These are phyloP conservation scores for Scenedesmus sp. DNA, from an alignment of 163 green algal genomes.

Conservation along the genomic window DNA sequence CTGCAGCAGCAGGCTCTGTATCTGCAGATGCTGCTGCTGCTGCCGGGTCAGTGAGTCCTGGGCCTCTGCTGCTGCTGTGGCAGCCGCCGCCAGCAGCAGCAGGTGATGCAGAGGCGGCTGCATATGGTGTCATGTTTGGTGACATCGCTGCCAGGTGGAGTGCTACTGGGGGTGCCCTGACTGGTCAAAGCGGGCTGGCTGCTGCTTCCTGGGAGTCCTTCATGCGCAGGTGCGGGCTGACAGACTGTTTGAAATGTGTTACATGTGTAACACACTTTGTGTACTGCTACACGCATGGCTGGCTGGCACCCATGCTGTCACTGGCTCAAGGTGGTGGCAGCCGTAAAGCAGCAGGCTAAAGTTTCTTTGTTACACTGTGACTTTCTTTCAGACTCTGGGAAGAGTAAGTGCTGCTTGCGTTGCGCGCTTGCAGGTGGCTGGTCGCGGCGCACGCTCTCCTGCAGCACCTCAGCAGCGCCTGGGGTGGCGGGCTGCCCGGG, in stretches of 20 bases:
- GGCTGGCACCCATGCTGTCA: no score
- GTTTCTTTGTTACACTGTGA: neutral
- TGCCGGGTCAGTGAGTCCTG: neutral
- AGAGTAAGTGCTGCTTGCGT: neutral
- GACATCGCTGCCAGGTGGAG: conserved; percentile 30
- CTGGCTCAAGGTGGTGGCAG: no score
- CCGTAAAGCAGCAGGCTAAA: no score
- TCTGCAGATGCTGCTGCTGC: neutral
- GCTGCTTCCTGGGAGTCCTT: conserved; percentile 24
- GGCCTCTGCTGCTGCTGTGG: conserved; percentile 46
- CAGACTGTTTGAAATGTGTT: no score
- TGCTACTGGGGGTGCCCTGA: neutral
- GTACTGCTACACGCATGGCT: no score
- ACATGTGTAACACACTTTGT: no score
- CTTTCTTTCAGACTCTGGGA: neutral
- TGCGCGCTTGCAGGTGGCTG: neutral
- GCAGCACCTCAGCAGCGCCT: neutral
- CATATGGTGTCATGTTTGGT: conserved; percentile 6
- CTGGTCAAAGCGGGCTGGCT: neutral
- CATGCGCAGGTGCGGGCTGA: conserved; percentile 15
- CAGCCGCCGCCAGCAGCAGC: conserved; percentile 18
- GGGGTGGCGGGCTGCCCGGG: no score
- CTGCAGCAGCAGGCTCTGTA: neutral
- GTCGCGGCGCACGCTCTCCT: neutral
- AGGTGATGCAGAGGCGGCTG: neutral